Evolutionary conservation across 495 filamentous ascomycete species (phyloP), one percentile per base, ranked within the genome.

Genomic region (Lasiosphaeris hirsuta): DNA sequence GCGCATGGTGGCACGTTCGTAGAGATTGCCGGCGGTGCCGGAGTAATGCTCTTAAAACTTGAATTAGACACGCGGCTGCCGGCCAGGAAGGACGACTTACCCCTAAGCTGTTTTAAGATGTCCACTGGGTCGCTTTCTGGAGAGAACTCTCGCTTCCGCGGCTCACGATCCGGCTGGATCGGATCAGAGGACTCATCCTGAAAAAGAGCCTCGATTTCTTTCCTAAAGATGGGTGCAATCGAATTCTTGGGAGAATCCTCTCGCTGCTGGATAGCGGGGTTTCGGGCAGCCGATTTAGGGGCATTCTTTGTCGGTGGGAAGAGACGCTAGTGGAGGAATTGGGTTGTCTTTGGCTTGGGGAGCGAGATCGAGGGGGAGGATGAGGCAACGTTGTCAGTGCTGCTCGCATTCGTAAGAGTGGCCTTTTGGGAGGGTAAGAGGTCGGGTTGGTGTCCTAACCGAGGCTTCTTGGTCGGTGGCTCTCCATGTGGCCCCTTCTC

Each of bases 101-200:
- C 61, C 42, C 56, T 66, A 14, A 66, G 54, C 55, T 56, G 45
- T 11, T 58, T 40, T 51, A 66, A 55, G 3, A 63, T 11, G 4
- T 61, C 57, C 2, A 63, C 63, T 19, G 57, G 54, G 30, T 48
- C 47, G 4, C 47, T 33, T 2, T 14, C 60, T 18, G 57, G 42
- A 35, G 42, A 54, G 10, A 1, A 41, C 30, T 33, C 42, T 15
- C 33, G 14, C 9, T 11, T 4, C n/a, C 33, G 7, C 34, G 23
- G 40, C 8, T n/a, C 11, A 0, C 1, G 33, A 2, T 10, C 40
- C n/a, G n/a, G 2, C 0, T 34, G 13, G 5, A 10, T n/a, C 10
- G 6, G 36, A 1, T 40, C 8, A 19, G 19, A 7, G 4, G 38
- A 23, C 9, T 39, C 47, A 5, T 46, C 49, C 10, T 56, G 39